A percentile compares a stretch with the other conserved stretches of the same genome.
Evolutionary conservation across 495 filamentous ascomycete genomes (phyloP).

Genomic region (Xylaria scruposa): DNA sequence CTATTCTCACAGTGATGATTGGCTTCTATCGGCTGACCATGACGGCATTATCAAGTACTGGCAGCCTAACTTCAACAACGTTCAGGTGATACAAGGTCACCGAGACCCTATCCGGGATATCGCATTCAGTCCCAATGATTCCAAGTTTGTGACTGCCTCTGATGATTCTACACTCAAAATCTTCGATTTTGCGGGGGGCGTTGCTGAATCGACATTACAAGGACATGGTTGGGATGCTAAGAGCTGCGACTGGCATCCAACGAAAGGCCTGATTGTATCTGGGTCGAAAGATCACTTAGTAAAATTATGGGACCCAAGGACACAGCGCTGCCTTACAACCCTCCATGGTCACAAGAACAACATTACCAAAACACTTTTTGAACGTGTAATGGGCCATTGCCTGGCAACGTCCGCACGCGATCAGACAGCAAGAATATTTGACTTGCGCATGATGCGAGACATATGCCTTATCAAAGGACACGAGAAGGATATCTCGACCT

Average conservation of each 20-base stretch:
- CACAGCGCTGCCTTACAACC: slow-evolving; percentile 85
- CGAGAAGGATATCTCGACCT: slow-evolving; percentile 91
- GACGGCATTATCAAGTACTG: slow-evolving; percentile 97
- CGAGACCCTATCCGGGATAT: slow-evolving; percentile 87
- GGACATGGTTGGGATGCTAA: slow-evolving; percentile 98
- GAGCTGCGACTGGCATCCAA: slow-evolving; percentile 96
- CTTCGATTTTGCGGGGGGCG: slow-evolving; percentile 90
- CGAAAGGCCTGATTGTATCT: slow-evolving; percentile 91
- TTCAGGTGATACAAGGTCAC: slow-evolving; percentile 92
- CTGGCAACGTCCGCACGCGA: slow-evolving; percentile 93
- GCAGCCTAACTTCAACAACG: slow-evolving; percentile 99
- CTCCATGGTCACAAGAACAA: slow-evolving; percentile 98
- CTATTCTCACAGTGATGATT: slow-evolving; percentile 95
- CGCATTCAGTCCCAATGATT: slow-evolving; percentile 90
- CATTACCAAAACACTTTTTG: slow-evolving; percentile 87
- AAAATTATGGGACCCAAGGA: slow-evolving; percentile 96
- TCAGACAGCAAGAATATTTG: slow-evolving; percentile 88
- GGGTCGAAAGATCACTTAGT: slow-evolving; percentile 97
- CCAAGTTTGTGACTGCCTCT: slow-evolving; percentile 94
- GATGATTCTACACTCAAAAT: slow-evolving; percentile 94
- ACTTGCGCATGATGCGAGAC: slow-evolving; percentile 98
- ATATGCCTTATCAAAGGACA: slow-evolving; percentile 89
- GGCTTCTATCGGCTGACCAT: slow-evolving; percentile 94
- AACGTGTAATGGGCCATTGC: slow-evolving; percentile 78
- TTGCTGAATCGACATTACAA: slow-evolving; percentile 77